A percentile compares a stretch with the other conserved stretches of the same genome.
Conservation (phyloP, 139 green algal species). For the Chlorella sp. region DNA sequence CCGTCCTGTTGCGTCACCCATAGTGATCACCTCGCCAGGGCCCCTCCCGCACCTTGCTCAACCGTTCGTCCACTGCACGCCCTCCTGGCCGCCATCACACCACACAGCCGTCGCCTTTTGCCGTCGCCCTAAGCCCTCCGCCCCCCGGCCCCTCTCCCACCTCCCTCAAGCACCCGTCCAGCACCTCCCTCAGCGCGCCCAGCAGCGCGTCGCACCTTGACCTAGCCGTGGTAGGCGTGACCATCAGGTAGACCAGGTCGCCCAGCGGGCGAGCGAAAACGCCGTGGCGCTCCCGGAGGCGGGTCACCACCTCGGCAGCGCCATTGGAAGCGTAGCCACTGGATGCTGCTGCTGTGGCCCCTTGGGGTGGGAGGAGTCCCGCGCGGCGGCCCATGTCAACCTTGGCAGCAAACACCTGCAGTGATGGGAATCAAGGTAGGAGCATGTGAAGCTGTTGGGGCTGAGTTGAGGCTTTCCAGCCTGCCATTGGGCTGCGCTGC, state of each 20-base stretch:
- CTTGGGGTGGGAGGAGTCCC: too few species aligned
- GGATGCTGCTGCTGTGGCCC: background rate
- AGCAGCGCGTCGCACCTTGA: slow-evolving; percentile 48
- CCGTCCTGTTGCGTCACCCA: too few species aligned
- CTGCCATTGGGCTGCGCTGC: slow-evolving; percentile 78
- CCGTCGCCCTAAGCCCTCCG: too few species aligned
- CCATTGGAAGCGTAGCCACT: slow-evolving; percentile 4
- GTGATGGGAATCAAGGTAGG: too few species aligned
- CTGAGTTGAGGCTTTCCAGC: too few species aligned
- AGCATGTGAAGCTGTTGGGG: too few species aligned
- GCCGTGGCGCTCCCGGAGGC: slow-evolving; percentile 34
- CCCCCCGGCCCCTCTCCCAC: background rate
- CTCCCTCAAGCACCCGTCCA: slow-evolving; percentile 9
- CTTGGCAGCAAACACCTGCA: too few species aligned
- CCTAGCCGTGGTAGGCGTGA: slow-evolving; percentile 59
- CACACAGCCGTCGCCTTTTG: too few species aligned
- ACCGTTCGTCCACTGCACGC: too few species aligned
- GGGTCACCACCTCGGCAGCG: slow-evolving; percentile 35
- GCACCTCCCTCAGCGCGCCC: slow-evolving; percentile 19
- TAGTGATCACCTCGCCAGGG: too few species aligned
- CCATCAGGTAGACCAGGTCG: slow-evolving; percentile 90
- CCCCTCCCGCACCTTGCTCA: background rate
- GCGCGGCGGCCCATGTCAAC: too few species aligned
- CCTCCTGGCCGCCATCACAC: too few species aligned
- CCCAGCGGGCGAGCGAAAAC: slow-evolving; percentile 84